Evolutionary conservation across 495 filamentous ascomycete genomes (phyloP).

Genomic region (Penicillium salamii): DNA sequence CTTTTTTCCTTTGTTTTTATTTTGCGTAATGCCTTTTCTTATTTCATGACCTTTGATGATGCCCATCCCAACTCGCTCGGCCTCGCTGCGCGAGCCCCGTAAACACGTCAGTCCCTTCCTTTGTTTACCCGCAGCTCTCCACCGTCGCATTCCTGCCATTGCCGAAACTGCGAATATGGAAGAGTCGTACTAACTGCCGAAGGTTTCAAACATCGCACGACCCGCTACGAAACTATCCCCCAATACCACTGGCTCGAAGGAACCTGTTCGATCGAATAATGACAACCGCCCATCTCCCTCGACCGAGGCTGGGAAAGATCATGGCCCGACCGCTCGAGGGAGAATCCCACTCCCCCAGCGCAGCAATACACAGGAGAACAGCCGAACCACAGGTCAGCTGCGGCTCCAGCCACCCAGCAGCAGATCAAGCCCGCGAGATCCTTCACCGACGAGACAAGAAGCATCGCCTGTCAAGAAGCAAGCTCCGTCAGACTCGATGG

Average conservation of each 20-base stretch:
- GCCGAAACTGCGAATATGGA: conserved; percentile 15
- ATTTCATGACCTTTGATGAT: conserved; percentile 14
- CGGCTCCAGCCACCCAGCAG: conserved; percentile 16
- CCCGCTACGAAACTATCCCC: conserved; percentile 15
- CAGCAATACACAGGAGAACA: conserved; percentile 16
- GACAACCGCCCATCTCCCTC: conserved; percentile 6
- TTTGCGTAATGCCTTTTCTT: background rate
- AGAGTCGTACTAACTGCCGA: conserved; percentile 6
- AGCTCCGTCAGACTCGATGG: background rate
- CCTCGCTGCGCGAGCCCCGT: conserved; percentile 36
- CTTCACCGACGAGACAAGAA: conserved; percentile 18
- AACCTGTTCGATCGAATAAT: conserved; percentile 5
- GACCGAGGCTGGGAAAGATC: conserved; percentile 15
- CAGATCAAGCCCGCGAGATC: conserved; percentile 8
- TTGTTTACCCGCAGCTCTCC: conserved; percentile 3
- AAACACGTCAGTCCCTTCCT: conserved; percentile 31
- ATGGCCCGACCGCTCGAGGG: conserved; percentile 12
- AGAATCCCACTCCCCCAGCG: conserved; percentile 28
- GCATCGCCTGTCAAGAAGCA: conserved; percentile 11
- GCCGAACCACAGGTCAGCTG: conserved; percentile 2
- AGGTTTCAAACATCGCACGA: conserved; percentile 30
- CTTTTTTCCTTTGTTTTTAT: background rate
- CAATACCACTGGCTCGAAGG: conserved; percentile 7
- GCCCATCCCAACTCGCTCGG: conserved; percentile 43
- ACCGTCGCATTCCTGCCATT: background rate